These are phyloP conservation scores for Neopestalotiopsis sp. DNA, from an alignment of 2,329 filamentous ascomycete species.

Conservation along the genomic window DNA sequence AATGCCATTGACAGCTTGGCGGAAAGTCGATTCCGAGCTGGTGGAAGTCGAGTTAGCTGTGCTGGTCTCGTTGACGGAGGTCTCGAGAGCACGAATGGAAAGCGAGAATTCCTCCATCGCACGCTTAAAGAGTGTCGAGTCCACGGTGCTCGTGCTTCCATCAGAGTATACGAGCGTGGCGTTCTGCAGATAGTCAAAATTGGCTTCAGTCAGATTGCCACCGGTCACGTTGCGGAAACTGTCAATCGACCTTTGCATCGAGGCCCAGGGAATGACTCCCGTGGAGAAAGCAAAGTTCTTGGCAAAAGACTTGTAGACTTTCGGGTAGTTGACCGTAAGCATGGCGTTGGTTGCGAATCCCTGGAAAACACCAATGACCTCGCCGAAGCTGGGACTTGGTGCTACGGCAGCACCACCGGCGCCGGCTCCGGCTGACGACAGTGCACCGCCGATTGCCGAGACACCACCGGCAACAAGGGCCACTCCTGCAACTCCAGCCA, in stretches of 20 bases:
- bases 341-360: conserved; percentile 95
- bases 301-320: conserved; percentile 85
- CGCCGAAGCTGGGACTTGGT: conserved; percentile 81
- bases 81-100: conserved; percentile 56
- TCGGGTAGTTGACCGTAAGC: conserved; percentile 87
- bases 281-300: conserved; percentile 95
- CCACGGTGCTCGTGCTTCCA: conserved; percentile 52
- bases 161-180: conserved; percentile 75
- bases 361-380: conserved; percentile 90
- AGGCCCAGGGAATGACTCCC: conserved; percentile 81
- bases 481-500: conserved; percentile 83
- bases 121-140: conserved; percentile 57
- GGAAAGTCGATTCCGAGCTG: conserved; percentile 38
- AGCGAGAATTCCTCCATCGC: conserved; percentile 55
- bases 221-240: conserved; percentile 80
- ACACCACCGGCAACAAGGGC: conserved; percentile 77
- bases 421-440: conserved; percentile 59
- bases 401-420: conserved; percentile 63
- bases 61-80: conserved; percentile 46
- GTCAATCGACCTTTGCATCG: conserved; percentile 83
- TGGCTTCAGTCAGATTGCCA: conserved; percentile 84
- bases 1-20: conserved; percentile 71
- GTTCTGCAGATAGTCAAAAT: conserved; percentile 74
- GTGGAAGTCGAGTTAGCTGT: conserved; percentile 30
- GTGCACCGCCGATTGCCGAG: conserved; percentile 68